Evolutionary conservation across 164 flowering plant species (phyloP).

Genomic region (Houttuynia cordata): DNA sequence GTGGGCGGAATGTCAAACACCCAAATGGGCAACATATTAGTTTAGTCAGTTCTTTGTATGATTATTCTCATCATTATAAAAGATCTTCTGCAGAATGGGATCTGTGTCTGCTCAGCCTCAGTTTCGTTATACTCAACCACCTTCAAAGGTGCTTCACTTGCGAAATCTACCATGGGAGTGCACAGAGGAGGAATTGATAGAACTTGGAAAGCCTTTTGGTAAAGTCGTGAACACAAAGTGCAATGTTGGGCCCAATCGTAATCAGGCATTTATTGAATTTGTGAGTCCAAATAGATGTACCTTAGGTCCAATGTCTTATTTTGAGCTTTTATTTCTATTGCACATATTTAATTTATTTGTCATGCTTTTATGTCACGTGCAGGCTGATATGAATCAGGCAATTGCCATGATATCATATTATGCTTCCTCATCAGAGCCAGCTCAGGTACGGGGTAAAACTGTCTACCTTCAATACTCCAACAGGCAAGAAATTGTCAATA

Average conservation of each 20-base stretch:
- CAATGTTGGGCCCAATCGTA: slow-evolving; percentile 88
- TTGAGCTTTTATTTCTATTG: background rate
- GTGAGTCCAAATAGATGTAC: slow-evolving; percentile 33
- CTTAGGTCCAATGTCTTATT: background rate
- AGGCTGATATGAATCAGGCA: slow-evolving; percentile 93
- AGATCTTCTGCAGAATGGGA: slow-evolving; percentile 29
- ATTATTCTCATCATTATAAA: too few species aligned
- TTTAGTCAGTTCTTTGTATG: too few species aligned
- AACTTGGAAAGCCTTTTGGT: slow-evolving; percentile 90
- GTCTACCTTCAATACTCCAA: slow-evolving; percentile 92
- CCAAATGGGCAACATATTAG: too few species aligned
- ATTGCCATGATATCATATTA: slow-evolving; percentile 90
- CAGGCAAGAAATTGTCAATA: slow-evolving; percentile 93
- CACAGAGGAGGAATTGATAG: slow-evolving; percentile 81
- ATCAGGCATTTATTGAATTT: slow-evolving; percentile 92
- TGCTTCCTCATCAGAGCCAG: slow-evolving; percentile 95
- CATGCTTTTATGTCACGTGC: background rate
- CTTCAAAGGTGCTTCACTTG: slow-evolving; percentile 94
- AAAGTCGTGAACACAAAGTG: slow-evolving; percentile 89
- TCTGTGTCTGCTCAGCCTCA: slow-evolving; percentile 91
- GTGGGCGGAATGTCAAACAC: too few species aligned
- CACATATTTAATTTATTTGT: background rate
- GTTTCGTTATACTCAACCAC: slow-evolving; percentile 88
- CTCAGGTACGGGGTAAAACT: slow-evolving; percentile 94
- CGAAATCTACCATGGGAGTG: slow-evolving; percentile 98